Conservation (phyloP, 73 alveolate genomes). For the Paramecium sonneborni region DNA sequence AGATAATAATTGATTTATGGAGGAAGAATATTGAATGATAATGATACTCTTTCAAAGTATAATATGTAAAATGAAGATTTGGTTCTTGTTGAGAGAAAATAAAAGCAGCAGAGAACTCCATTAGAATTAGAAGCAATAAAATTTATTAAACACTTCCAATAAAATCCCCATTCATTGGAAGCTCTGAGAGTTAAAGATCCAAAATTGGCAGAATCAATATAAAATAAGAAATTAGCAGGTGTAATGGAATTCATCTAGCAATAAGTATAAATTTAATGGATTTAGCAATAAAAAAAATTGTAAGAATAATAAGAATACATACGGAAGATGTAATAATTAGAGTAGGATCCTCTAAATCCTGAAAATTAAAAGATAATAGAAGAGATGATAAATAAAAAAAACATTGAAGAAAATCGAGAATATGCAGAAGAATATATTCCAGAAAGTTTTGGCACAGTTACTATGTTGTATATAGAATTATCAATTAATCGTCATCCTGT, state of each 20-base stretch:
- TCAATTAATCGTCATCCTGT: constrained; percentile 82
- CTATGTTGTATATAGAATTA: constrained; percentile 88
- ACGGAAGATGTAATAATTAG: constrained; percentile 33
- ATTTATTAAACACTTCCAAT: not conserved
- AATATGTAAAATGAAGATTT: constrained; percentile 69
- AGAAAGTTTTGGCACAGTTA: constrained; percentile 86
- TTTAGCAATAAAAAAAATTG: constrained; percentile 30
- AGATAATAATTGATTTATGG: constrained; percentile 51
- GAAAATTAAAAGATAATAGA: constrained; percentile 86
- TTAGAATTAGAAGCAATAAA: constrained; percentile 11
- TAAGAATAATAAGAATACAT: not conserved
- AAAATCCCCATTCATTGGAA: not conserved
- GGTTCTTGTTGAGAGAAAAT: not conserved
- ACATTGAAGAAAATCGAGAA: constrained; percentile 84
- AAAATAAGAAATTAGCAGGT: not conserved
- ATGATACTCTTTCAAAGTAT: constrained; percentile 8
- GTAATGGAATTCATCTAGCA: not conserved
- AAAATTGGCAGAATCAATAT: constrained; percentile 65
- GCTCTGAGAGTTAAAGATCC: constrained; percentile 53
- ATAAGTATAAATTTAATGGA: not conserved
- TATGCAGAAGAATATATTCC: constrained; percentile 88
- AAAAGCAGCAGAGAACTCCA: not conserved
- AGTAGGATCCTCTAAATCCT: constrained; percentile 78
- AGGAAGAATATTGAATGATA: constrained; percentile 19
- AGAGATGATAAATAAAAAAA: constrained; percentile 77